These are phyloP conservation scores for Neurospora sublineolata DNA, from an alignment of 495 filamentous ascomycete species.

Conservation along the genomic window DNA sequence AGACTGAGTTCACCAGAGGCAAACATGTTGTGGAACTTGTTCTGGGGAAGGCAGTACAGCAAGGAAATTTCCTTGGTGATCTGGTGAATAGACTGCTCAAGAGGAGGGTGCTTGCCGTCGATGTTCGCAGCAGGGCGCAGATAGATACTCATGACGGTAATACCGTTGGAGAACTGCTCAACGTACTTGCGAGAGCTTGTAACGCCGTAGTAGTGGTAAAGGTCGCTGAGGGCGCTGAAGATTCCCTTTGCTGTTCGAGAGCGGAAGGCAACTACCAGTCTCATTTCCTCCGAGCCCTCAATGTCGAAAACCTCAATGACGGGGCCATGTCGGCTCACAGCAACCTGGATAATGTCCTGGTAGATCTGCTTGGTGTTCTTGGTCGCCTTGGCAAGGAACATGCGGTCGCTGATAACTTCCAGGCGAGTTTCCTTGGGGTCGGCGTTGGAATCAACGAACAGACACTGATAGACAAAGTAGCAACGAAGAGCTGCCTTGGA, in stretches of 20 bases:
- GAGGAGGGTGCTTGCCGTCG: constrained; percentile 39
- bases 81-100: constrained; percentile 93
- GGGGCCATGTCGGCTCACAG: constrained; percentile 71
- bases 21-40: constrained; percentile 85
- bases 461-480: constrained; percentile 96
- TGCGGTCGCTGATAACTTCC: constrained; percentile 83
- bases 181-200: constrained; percentile 96
- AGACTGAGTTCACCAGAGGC: constrained; percentile 78
- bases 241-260: constrained; percentile 84
- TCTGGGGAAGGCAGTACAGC: constrained; percentile 95
- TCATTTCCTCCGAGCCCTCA: constrained; percentile 77
- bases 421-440: constrained; percentile 72
- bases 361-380: constrained; percentile 92
- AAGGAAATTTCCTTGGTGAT: constrained; percentile 98
- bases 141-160: constrained; percentile 92
- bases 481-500: constrained; percentile 77
- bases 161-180: constrained; percentile 97
- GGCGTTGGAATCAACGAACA: constrained; percentile 66
- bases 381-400: constrained; percentile 90
- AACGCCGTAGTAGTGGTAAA: constrained; percentile 97
- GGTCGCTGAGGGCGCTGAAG: constrained; percentile 88
- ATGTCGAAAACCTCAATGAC: constrained; percentile 98
- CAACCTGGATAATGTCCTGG: constrained; percentile 79
- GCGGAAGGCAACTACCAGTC: constrained; percentile 87
- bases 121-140: constrained; percentile 56